Evolutionary conservation across 768 basidiomycete species (phyloP), one percentile per base, ranked within the genome.

Genomic region (Auricularia cornea): DNA sequence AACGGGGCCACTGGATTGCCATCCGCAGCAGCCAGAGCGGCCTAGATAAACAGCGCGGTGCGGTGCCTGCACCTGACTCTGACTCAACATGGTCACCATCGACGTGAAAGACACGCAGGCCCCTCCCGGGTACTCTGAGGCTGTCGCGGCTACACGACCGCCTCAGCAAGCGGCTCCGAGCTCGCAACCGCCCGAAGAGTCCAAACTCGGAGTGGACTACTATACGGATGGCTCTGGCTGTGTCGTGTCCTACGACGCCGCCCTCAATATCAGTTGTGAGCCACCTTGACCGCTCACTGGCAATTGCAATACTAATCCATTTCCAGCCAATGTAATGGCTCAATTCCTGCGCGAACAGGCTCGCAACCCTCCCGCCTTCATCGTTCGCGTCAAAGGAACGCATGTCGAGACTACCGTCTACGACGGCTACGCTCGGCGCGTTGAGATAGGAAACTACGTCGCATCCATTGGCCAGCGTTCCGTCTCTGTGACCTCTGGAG

Each of bases 261-360:
- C 88, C 69, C 72, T 89, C 56, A 89, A 89, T 63, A 73, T 80
- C 59, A 87, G 89, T 67, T 87, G 87, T 78, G 61, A 33, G 76
- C 18, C 8, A 14, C 2, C 35, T 38, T 10, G 11, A 1, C 3
- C 51, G 20, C n/a, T n/a, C n/a, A n/a, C n/a, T n/a, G n/a, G n/a
- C n/a, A n/a, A n/a, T n/a, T n/a, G 28, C 28, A n/a, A n/a, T n/a
- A n/a, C n/a, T 12, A 20, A 28, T 57, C 28, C 26, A 28, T 48
- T 57, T 28, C 40, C 61, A 40, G 30, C 59, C 23, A 33, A 54
- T 6, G 60, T 66, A 23, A 60, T 91, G 28, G 90, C 88, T 71
- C 83, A 88, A 63, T 92, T 90, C 72, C 75, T 92, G 20, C 80
- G 89, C 28, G 78, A 79, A 3, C 83, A 87, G 60, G 79, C 85